These are phyloP conservation scores for Cryphonectria carpinicola DNA, from an alignment of 2,329 filamentous ascomycete genomes.

Conservation along the genomic window DNA sequence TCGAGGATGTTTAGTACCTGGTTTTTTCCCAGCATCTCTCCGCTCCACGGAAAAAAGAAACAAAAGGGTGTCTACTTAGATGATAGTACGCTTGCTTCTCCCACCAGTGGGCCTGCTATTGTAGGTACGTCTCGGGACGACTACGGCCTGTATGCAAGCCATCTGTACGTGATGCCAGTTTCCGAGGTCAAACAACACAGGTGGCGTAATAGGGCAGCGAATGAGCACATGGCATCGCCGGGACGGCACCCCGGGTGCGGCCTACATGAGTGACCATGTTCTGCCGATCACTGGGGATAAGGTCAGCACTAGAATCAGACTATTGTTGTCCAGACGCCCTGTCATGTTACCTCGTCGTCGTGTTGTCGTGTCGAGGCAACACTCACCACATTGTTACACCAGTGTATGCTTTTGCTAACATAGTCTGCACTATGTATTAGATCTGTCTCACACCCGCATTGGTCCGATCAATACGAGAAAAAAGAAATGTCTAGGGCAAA, in stretches of 20 bases:
- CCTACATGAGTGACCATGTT: not conserved
- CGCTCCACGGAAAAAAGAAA: not conserved
- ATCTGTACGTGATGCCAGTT: not conserved
- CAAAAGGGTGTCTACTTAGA: too few species aligned
- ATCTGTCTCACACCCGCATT: not conserved
- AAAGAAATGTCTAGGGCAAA: not conserved
- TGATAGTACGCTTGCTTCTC: not conserved
- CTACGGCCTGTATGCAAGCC: constrained; percentile 7
- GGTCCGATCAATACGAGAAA: not conserved
- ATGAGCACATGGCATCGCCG: not conserved
- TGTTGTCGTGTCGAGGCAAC: not conserved
- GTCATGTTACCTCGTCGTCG: constrained; percentile 2
- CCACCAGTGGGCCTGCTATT: not conserved
- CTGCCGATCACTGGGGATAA: not conserved
- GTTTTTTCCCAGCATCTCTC: not conserved
- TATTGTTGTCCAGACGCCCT: constrained; percentile 10
- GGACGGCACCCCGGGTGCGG: not conserved
- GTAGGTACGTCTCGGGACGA: constrained; percentile 1
- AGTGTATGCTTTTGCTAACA: not conserved
- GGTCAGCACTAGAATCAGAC: constrained; percentile 12
- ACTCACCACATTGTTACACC: not conserved
- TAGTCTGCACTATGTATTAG: not conserved
- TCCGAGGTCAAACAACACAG: not conserved
- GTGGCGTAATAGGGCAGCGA: constrained; percentile 6
- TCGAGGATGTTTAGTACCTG: not conserved